phyloP scores from a whole-genome alignment of 805 yeast species.

The Candida awuae region DNA sequence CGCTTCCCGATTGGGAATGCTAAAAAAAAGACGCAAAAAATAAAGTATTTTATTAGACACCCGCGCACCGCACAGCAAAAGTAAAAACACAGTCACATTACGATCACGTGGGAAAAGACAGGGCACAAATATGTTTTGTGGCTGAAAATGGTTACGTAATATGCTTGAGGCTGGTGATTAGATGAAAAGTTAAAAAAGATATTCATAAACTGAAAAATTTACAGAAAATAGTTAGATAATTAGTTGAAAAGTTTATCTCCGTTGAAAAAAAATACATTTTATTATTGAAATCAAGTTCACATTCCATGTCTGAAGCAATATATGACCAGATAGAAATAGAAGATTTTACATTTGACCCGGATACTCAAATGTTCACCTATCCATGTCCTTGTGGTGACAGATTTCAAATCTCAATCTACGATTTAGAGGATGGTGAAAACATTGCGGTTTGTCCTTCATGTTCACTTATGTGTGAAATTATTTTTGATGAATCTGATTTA shows the following conservation, averaged over 20 bases:
- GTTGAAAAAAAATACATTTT: too few species aligned
- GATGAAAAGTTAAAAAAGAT: too few species aligned
- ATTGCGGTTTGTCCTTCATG: conserved; percentile 97
- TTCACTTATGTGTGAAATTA: conserved; percentile 84
- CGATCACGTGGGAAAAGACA: conserved; percentile 6
- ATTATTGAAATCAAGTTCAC: too few species aligned
- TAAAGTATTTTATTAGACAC: neutral
- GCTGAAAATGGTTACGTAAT: too few species aligned
- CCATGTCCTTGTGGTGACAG: conserved; percentile 99
- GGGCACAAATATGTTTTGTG: neutral
- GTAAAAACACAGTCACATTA: conserved; percentile 5
- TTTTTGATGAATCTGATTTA: conserved; percentile 64
- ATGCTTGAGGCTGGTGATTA: conserved; percentile 2
- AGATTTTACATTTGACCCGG: conserved; percentile 86
- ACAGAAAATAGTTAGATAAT: too few species aligned
- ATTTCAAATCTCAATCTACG: conserved; percentile 80
- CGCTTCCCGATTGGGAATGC: neutral
- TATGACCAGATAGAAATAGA: conserved; percentile 97
- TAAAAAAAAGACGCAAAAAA: neutral
- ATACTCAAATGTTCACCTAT: conserved; percentile 74
- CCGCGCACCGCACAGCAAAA: conserved; percentile 4
- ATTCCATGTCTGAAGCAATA: conserved; percentile 43
- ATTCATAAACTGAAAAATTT: too few species aligned
- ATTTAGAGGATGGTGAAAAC: conserved; percentile 82
- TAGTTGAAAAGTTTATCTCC: too few species aligned